Base-by-base conservation (phyloP, 2,329 filamentous ascomycete genomes). In the Epichloe sp. region DNA sequence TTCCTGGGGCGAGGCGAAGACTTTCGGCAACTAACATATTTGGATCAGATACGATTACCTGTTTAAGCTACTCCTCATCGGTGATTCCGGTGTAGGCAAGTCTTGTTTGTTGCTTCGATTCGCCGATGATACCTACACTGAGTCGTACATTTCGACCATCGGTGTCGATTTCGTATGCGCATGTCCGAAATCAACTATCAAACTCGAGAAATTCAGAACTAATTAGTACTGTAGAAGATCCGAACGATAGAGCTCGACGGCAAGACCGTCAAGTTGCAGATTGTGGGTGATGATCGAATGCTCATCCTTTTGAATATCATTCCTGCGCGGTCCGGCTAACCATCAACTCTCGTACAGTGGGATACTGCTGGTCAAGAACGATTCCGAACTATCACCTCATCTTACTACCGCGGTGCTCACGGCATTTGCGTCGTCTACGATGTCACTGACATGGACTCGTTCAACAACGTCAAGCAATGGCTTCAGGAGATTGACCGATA, bases 401-500 rank as follows among this genome's bases (percentile, higher is more conserved):
- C 93, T 55, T 98, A 98, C 81, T 98, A 98, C 79, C 88, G 93
- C 68, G 93, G 93, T 65, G 93, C 93, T 60, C 93, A 97, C 75
- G 93, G 93, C 63, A 98, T 98, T 75, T 98, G 93, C 75, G 91
- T 98, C 62, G 93, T 98, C 69, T 98, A 97, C 80, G 93, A 98
- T 83, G 93, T 98, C 67, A 98, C 93, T 61, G 93, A 98, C 71
- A 96, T 97, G 91, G 93, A 97, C 71, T 95, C 88, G 34, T 98
- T 98, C 88, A 97, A 98, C 84, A 98, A 97, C 77, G 93, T 98
- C 65, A 97, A 98, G 86, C 93, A 98, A 79, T 98, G 93, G 93
- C 82, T 98, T 56, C 93, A 98, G 73, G 93, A 98, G 77, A 98
- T 98, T 63, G 93, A 98, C 77, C 85, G 93, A 70, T 97, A 98